Evolutionary conservation across 2,329 filamentous ascomycete species (phyloP).

Genomic region (Nemania serpens): DNA sequence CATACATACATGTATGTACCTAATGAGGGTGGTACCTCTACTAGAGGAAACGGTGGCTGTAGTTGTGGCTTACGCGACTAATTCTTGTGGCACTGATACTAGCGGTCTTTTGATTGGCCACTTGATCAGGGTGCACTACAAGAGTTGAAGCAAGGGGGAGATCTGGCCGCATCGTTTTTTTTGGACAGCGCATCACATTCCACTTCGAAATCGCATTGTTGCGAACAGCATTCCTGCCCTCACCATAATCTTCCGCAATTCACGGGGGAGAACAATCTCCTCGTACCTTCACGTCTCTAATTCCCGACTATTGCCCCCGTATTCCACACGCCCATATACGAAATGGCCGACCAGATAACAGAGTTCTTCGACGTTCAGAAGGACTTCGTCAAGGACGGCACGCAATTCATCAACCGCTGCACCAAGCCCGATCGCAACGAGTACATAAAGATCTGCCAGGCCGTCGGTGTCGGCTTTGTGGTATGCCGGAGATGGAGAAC

Average conservation of each 20-base stretch:
- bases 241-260: not conserved
- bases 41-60: too few species aligned
- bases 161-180: conserved; percentile 34
- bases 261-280: not conserved
- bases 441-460: conserved; percentile 59
- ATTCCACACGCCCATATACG: conserved; percentile 19
- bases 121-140: not conserved
- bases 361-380: conserved; percentile 71
- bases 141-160: conserved; percentile 23
- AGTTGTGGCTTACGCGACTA: too few species aligned
- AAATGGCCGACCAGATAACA: conserved; percentile 70
- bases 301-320: not conserved
- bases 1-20: too few species aligned
- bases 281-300: not conserved
- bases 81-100: too few species aligned
- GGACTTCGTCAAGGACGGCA: conserved; percentile 67
- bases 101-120: not conserved
- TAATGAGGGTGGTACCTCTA: too few species aligned
- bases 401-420: conserved; percentile 66
- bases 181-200: conserved; percentile 27
- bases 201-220: conserved; percentile 9
- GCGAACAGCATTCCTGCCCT: not conserved
- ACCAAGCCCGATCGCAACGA: conserved; percentile 56
- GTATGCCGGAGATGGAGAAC: conserved; percentile 42
- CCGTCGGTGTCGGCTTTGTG: conserved; percentile 71